Evolutionary conservation across 208 protist genomes (phyloP).

Genomic region (Leptomonas seymouri): DNA sequence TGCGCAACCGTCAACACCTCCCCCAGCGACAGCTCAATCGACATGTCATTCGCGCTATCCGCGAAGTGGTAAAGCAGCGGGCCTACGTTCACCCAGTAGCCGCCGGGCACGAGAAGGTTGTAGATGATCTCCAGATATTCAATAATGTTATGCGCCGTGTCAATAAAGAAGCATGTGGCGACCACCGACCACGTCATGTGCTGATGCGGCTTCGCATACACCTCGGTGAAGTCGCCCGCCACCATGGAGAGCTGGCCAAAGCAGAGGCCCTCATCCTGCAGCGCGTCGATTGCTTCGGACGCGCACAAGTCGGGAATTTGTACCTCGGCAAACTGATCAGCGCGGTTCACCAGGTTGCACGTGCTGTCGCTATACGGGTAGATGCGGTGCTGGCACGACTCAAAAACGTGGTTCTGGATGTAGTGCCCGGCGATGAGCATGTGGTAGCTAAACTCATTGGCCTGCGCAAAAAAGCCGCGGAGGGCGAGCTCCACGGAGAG

Average conservation of each 20-base stretch:
- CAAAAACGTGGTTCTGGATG: slow-evolving; percentile 94
- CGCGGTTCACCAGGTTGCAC: slow-evolving; percentile 86
- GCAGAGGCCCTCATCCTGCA: slow-evolving; percentile 45
- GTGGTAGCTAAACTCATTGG: slow-evolving; percentile 98
- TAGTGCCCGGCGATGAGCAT: slow-evolving; percentile 97
- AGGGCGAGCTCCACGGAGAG: slow-evolving; percentile 95
- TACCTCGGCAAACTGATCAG: slow-evolving; percentile 90
- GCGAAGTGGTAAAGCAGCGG: slow-evolving; percentile 97
- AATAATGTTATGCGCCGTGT: slow-evolving; percentile 97
- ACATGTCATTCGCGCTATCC: slow-evolving; percentile 85
- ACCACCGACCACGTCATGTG: slow-evolving; percentile 91
- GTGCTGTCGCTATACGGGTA: slow-evolving; percentile 94
- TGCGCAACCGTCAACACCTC: slow-evolving; percentile 86
- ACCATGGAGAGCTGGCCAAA: slow-evolving; percentile 96
- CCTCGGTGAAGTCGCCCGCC: slow-evolving; percentile 97
- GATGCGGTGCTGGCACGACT: slow-evolving; percentile 82
- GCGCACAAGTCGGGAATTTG: slow-evolving; percentile 93
- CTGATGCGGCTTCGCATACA: slow-evolving; percentile 91
- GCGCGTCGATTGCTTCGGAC: slow-evolving; percentile 72
- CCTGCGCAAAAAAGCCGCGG: slow-evolving; percentile 93
- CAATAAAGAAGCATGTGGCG: slow-evolving; percentile 97
- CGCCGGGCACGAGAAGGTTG: slow-evolving; percentile 89
- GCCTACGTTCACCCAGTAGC: slow-evolving; percentile 96
- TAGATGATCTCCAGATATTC: slow-evolving; percentile 96
- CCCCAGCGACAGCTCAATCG: slow-evolving; percentile 91